A percentile compares a stretch with the other conserved stretches of the same genome.
Conservation (phyloP, 2,329 filamentous ascomycete species). For the Cladosporium sp. region DNA sequence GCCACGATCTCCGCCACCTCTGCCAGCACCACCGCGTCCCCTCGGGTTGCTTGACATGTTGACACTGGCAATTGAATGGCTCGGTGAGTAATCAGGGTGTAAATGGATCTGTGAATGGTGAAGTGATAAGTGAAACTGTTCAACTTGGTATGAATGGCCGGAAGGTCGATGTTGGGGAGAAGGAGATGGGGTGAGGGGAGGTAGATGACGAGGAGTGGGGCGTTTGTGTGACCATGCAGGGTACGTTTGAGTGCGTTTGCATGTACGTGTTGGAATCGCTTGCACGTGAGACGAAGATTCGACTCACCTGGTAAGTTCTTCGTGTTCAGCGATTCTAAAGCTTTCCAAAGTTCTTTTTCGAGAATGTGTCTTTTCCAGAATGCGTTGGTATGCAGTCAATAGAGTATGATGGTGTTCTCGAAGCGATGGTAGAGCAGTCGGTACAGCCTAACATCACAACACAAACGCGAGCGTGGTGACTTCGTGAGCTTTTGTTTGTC, state of each 20-base stretch:
- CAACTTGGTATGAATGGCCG: not conserved
- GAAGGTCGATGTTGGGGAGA: not conserved
- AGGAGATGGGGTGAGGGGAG: not conserved
- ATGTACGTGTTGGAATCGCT: not conserved
- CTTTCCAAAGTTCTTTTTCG: not conserved
- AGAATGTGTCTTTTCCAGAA: not conserved
- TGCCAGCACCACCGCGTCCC: slow-evolving; percentile 7
- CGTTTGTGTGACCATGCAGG: not conserved
- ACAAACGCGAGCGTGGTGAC: not conserved
- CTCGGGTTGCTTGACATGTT: slow-evolving; percentile 5
- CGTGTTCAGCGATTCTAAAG: not conserved
- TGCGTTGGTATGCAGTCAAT: not conserved
- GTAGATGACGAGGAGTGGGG: not conserved
- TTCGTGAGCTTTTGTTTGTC: not conserved
- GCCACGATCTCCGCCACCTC: slow-evolving; percentile 29
- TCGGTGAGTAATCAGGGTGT: not conserved
- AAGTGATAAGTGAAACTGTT: not conserved
- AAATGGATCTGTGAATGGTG: not conserved
- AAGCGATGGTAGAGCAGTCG: not conserved
- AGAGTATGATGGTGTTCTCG: not conserved
- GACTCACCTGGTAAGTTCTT: not conserved
- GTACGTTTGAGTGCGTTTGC: not conserved
- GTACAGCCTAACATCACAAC: not conserved
- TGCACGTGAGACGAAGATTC: not conserved
- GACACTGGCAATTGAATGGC: not conserved